These are phyloP conservation scores for Pyracantha coccinea DNA, from an alignment of 331 rosid species.

Conservation along the genomic window DNA sequence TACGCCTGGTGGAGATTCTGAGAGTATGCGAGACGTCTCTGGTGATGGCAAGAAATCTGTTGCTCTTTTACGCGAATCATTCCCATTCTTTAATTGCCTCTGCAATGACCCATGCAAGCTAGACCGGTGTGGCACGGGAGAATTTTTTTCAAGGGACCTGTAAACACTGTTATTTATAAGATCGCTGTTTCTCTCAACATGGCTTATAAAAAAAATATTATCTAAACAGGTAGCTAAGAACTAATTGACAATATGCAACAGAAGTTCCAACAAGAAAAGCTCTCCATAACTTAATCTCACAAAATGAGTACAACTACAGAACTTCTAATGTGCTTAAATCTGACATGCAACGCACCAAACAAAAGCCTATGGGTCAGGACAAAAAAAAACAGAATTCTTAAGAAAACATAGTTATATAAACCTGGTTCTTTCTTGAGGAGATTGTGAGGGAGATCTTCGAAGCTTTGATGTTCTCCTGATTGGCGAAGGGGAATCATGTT, in stretches of 20 bases:
- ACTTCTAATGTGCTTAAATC: neutral
- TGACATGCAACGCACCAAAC: neutral
- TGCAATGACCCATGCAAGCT: slow-evolving; percentile 27
- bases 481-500: slow-evolving; percentile 35
- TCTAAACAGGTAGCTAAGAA: neutral
- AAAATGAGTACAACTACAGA: neutral
- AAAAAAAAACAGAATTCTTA: neutral
- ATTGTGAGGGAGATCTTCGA: slow-evolving; percentile 34
- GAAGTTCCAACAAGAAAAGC: neutral
- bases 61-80: slow-evolving; percentile 19
- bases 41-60: slow-evolving; percentile 32
- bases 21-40: slow-evolving; percentile 38
- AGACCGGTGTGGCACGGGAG: slow-evolving; percentile 27
- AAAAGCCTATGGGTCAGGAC: neutral
- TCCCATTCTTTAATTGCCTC: slow-evolving; percentile 28
- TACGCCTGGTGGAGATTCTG: slow-evolving; percentile 42
- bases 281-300: neutral
- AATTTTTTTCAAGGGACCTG: slow-evolving; percentile 33
- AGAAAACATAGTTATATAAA: neutral
- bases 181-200: neutral
- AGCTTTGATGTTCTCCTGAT: slow-evolving; percentile 28
- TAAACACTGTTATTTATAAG: neutral
- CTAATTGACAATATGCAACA: neutral
- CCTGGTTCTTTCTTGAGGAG: slow-evolving; percentile 50
- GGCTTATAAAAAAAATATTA: neutral